A percentile compares a stretch with the other conserved stretches of the same genome.
These are phyloP conservation scores for Dendrobium chrysotoxum DNA, from an alignment of 106 monocot genomes.

Conservation along the genomic window DNA sequence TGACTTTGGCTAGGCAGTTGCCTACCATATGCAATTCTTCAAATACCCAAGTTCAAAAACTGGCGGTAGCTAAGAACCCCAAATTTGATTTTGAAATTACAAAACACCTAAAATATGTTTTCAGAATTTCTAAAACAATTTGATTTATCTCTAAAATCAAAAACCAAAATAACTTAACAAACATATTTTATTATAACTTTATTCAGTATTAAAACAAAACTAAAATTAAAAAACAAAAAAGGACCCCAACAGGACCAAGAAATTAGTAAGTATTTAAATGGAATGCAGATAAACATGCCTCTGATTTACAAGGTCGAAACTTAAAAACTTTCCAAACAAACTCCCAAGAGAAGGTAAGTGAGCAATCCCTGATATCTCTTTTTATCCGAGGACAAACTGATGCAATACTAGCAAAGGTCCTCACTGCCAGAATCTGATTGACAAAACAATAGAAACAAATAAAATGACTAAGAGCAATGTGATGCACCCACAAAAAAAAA, in stretches of 20 bases:
- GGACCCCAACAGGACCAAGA: neutral
- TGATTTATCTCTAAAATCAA: neutral
- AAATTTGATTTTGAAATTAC: neutral
- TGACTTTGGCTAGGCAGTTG: no score
- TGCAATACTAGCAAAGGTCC: constrained; percentile 41
- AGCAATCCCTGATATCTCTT: constrained; percentile 23
- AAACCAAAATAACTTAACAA: neutral
- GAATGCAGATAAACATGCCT: constrained; percentile 39
- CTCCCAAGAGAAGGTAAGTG: constrained; percentile 56
- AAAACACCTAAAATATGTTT: neutral
- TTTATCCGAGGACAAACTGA: constrained; percentile 34
- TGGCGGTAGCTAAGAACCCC: no score
- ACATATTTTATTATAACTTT: neutral
- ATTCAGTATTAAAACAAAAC: neutral
- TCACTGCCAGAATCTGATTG: constrained; percentile 65
- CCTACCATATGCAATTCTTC: no score
- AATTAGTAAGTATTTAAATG: neutral
- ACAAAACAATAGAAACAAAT: neutral
- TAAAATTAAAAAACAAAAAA: neutral
- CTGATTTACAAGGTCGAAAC: constrained; percentile 28
- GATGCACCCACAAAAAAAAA: neutral
- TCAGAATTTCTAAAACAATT: neutral
- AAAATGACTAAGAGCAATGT: neutral
- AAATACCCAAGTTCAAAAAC: no score
- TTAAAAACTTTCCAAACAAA: constrained; percentile 64